phyloP scores from a whole-genome alignment of 1,139 yeast species.

The Saccharomycopsis phalli region DNA sequence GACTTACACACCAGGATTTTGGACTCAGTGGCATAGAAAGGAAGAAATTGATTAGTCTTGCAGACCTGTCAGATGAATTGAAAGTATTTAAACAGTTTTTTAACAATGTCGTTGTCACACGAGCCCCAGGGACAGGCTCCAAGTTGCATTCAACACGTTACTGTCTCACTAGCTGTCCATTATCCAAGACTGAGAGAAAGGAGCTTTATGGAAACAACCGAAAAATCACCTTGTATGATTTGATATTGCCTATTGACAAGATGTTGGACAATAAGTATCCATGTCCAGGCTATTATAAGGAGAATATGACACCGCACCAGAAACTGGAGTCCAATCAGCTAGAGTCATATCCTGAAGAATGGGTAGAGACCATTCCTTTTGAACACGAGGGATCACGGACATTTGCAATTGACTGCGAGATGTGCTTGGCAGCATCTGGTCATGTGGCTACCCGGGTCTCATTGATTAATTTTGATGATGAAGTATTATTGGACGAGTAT shows the following conservation, averaged over 20 bases:
- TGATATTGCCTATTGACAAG: constrained; percentile 40
- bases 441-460: constrained; percentile 73
- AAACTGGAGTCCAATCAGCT: neutral
- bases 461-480: constrained; percentile 49
- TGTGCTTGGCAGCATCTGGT: constrained; percentile 60
- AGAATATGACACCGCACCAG: neutral
- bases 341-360: constrained; percentile 24
- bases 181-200: constrained; percentile 47
- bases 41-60: no score
- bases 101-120: constrained; percentile 34
- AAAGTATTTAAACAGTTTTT: constrained; percentile 31
- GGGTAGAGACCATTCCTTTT: constrained; percentile 49
- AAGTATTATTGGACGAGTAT: constrained; percentile 55
- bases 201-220: constrained; percentile 28
- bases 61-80: no score
- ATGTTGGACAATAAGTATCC: constrained; percentile 50
- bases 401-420: constrained; percentile 88
- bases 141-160: constrained; percentile 46
- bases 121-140: constrained; percentile 56
- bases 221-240: constrained; percentile 44
- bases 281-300: constrained; percentile 35
- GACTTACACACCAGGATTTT: constrained; percentile 43
- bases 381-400: constrained; percentile 51
- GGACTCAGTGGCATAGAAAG: constrained; percentile 29
- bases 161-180: constrained; percentile 46